phyloP scores from a whole-genome alignment of 2,329 filamentous ascomycete species.

The Dactylella cylindrospora region DNA sequence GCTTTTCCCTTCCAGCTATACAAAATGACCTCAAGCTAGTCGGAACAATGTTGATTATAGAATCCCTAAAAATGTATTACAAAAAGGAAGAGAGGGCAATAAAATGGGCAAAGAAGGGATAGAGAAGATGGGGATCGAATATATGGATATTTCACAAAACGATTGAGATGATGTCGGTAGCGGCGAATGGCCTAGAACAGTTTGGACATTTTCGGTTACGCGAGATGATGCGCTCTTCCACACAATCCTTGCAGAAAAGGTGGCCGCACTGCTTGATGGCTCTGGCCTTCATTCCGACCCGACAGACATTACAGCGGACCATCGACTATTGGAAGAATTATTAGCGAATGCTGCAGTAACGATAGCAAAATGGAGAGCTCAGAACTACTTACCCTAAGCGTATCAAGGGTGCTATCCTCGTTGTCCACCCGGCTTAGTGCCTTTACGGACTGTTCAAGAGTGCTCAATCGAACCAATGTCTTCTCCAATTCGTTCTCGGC shows the following conservation, averaged over 20 bases:
- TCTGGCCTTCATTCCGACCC: slow-evolving; percentile 90
- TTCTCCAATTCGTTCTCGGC: slow-evolving; percentile 74
- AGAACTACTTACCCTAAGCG: slow-evolving; percentile 68
- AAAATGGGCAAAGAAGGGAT: too few species aligned
- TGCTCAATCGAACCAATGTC: slow-evolving; percentile 73
- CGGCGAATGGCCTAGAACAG: slow-evolving; percentile 88
- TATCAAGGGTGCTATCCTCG: slow-evolving; percentile 48
- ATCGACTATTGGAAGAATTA: slow-evolving; percentile 59
- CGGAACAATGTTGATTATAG: too few species aligned
- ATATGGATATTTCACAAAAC: slow-evolving; percentile 26
- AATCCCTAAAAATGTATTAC: too few species aligned
- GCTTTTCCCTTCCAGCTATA: too few species aligned
- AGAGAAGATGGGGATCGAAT: too few species aligned
- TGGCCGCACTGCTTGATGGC: slow-evolving; percentile 92
- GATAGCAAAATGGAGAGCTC: background rate
- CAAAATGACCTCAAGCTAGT: too few species aligned
- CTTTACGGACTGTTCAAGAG: slow-evolving; percentile 79
- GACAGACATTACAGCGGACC: slow-evolving; percentile 88
- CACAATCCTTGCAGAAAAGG: slow-evolving; percentile 86
- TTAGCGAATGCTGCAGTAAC: slow-evolving; percentile 51
- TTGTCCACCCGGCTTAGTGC: slow-evolving; percentile 73
- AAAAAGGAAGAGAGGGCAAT: too few species aligned
- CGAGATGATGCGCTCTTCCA: slow-evolving; percentile 84
- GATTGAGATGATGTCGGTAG: slow-evolving; percentile 78
- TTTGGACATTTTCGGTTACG: slow-evolving; percentile 93